phyloP scores from a whole-genome alignment of 805 yeast genomes.

The Metschnikowia lunata region DNA sequence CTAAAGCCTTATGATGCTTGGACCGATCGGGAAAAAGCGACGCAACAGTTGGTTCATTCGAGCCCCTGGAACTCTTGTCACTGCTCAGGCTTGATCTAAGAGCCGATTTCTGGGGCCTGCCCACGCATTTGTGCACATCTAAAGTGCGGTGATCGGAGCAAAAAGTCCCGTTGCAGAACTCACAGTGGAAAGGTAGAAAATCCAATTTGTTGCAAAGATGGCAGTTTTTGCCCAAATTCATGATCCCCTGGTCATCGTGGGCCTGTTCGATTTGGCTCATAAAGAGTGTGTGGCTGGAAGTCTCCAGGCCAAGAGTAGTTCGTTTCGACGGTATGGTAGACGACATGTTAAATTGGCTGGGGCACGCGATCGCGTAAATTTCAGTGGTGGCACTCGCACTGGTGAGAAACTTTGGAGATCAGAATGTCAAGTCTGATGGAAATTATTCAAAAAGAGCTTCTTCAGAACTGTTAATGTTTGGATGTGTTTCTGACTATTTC shows the following conservation, averaged over 20 bases:
- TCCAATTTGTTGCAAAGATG: constrained; percentile 48
- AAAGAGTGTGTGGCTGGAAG: constrained; percentile 14
- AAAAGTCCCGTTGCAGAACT: constrained; percentile 40
- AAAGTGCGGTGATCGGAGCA: constrained; percentile 48
- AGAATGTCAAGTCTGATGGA: too few species aligned
- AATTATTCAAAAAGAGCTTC: too few species aligned
- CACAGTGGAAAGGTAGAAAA: constrained; percentile 56
- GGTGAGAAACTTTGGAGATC: too few species aligned
- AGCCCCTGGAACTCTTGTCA: not conserved
- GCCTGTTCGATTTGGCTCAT: constrained; percentile 21
- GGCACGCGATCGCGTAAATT: not conserved
- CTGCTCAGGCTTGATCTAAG: constrained; percentile 6
- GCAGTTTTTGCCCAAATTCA: constrained; percentile 60
- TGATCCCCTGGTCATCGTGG: constrained; percentile 31
- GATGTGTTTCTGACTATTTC: too few species aligned
- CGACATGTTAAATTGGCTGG: not conserved
- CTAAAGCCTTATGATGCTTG: constrained; percentile 36
- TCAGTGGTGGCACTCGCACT: not conserved
- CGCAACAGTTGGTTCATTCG: constrained; percentile 37
- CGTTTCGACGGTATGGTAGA: not conserved
- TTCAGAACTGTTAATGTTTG: too few species aligned
- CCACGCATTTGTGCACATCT: constrained; percentile 30
- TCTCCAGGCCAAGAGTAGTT: not conserved
- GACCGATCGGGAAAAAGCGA: constrained; percentile 50
- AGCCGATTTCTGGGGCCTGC: constrained; percentile 14